phyloP scores from a whole-genome alignment of 176 grass and related monocot species.

The Avena eriantha region DNA sequence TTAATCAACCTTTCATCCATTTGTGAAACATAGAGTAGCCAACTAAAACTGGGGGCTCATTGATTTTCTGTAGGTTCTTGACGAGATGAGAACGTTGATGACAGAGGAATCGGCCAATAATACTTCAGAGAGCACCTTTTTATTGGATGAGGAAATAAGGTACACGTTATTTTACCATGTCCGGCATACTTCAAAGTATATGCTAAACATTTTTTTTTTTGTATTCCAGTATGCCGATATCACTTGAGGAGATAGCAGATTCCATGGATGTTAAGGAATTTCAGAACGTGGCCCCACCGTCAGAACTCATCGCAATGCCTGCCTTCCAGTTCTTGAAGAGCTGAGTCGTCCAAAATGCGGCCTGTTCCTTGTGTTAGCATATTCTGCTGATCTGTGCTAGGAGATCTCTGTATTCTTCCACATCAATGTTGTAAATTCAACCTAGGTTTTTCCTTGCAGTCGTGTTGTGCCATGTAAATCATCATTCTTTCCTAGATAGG shows the following conservation, averaged over 20 bases:
- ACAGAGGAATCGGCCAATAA: conserved; percentile 55
- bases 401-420: conserved; percentile 18
- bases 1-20: conserved; percentile 31
- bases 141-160: conserved; percentile 88
- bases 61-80: conserved; percentile 70
- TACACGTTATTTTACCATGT: conserved; percentile 17
- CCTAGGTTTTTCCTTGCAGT: conserved; percentile 37
- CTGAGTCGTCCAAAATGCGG: conserved; percentile 36
- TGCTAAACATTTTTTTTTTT: conserved; percentile 26
- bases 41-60: conserved; percentile 20
- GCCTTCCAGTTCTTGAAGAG: conserved; percentile 73
- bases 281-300: conserved; percentile 55
- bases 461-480: conserved; percentile 48
- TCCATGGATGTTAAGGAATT: conserved; percentile 76
- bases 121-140: conserved; percentile 57
- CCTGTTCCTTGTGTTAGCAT: neutral
- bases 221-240: conserved; percentile 78
- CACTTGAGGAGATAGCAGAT: conserved; percentile 74
- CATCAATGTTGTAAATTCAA: conserved; percentile 46
- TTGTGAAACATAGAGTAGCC: neutral
- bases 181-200: neutral
- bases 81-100: conserved; percentile 65
- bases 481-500: conserved; percentile 42
- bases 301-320: conserved; percentile 61
- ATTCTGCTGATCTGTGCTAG: neutral